Conservation (phyloP, 2,329 filamentous ascomycete genomes). For the Calonectria hongkongensis region DNA sequence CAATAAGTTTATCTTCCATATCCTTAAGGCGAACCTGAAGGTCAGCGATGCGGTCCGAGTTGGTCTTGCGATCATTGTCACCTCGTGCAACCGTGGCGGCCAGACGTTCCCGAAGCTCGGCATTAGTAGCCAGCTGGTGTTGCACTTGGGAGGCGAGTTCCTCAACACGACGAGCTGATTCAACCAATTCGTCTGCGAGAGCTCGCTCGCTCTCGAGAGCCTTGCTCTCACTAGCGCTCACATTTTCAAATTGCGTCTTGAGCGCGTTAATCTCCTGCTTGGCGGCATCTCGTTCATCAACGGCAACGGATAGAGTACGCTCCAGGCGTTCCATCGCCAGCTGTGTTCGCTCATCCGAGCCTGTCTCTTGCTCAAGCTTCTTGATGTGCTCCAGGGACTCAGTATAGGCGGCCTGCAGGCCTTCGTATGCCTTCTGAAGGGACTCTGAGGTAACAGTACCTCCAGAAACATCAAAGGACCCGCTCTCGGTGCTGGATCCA, state of each 20-base stretch:
- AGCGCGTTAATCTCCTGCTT: slow-evolving; percentile 78
- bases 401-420: slow-evolving; percentile 83
- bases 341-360: slow-evolving; percentile 75
- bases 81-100: slow-evolving; percentile 87
- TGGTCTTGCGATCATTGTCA: slow-evolving; percentile 87
- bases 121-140: slow-evolving; percentile 86
- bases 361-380: slow-evolving; percentile 73
- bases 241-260: slow-evolving; percentile 74
- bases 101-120: slow-evolving; percentile 83
- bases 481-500: slow-evolving; percentile 55
- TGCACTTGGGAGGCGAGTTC: slow-evolving; percentile 86
- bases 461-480: slow-evolving; percentile 53
- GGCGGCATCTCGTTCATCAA: slow-evolving; percentile 84
- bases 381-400: slow-evolving; percentile 81
- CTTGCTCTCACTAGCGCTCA: slow-evolving; percentile 74
- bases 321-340: slow-evolving; percentile 80
- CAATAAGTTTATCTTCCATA: slow-evolving; percentile 89
- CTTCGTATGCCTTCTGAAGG: slow-evolving; percentile 83
- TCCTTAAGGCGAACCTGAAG: slow-evolving; percentile 87
- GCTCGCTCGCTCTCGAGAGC: slow-evolving; percentile 76
- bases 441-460: slow-evolving; percentile 80
- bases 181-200: slow-evolving; percentile 81
- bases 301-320: slow-evolving; percentile 79
- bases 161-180: slow-evolving; percentile 86
- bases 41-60: slow-evolving; percentile 86